A percentile compares a stretch with the other conserved stretches of the same genome.
phyloP scores from a whole-genome alignment of 129 eudicot genomes.

The Flaveria sonorensis region DNA sequence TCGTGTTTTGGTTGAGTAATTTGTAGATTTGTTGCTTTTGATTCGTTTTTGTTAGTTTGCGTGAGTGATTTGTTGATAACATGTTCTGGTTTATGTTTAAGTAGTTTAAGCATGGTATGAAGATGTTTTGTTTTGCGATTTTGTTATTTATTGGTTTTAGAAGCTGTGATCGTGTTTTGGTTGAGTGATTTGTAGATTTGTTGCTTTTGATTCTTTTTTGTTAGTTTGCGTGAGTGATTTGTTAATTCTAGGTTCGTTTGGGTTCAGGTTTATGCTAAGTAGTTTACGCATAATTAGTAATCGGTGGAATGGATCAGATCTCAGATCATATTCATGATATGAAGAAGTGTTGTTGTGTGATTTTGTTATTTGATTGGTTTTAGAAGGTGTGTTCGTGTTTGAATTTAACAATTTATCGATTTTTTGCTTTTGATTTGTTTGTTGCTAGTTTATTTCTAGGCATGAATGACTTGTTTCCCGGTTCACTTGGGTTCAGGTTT shows the following conservation, averaged over 20 bases:
- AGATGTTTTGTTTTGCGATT: background rate
- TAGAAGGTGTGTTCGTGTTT: constrained; percentile 17
- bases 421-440: background rate
- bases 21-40: constrained; percentile 1
- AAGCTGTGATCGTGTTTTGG: constrained; percentile 8
- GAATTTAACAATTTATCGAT: background rate
- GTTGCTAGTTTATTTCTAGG: background rate
- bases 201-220: background rate
- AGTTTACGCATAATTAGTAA: constrained; percentile 2
- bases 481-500: constrained; percentile 9
- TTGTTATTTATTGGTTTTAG: constrained; percentile 11
- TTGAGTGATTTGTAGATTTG: background rate
- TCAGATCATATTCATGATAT: constrained; percentile 4
- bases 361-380: constrained; percentile 1
- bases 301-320: constrained; percentile 7
- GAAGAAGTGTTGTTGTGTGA: background rate
- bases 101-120: background rate
- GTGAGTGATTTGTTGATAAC: background rate
- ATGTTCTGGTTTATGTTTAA: constrained; percentile 4
- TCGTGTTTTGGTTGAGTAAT: constrained; percentile 9
- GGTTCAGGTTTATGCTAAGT: background rate
- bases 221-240: background rate
- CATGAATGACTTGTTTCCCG: constrained; percentile 1
- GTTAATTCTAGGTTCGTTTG: constrained; percentile 1
- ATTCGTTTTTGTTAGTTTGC: background rate